A percentile compares a stretch with the other conserved stretches of the same genome.
phyloP scores from a whole-genome alignment of 352 stramenopile genomes.

The Achlya hypogyna region DNA sequence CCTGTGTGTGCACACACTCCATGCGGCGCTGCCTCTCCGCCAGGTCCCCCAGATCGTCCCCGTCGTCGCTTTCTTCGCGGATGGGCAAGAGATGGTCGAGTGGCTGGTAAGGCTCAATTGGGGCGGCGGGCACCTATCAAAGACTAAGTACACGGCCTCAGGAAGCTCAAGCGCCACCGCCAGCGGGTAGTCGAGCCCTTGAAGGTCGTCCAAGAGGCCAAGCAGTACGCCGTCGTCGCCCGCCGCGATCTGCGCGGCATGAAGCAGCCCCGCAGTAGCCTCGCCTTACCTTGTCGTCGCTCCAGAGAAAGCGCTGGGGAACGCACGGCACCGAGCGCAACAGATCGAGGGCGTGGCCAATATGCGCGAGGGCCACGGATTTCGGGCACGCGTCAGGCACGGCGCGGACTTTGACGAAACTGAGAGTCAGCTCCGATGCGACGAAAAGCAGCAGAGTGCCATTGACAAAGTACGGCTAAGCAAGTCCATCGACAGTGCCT shows the following conservation, averaged over 20 bases:
- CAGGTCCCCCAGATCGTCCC: too few relatives aligned
- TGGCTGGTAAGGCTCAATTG: not conserved
- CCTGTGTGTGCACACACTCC: not conserved
- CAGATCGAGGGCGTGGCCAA: not conserved
- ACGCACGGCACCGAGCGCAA: not conserved
- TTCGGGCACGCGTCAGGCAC: not conserved
- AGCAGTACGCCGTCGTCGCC: not conserved
- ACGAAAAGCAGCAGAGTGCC: not conserved
- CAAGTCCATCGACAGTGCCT: too few relatives aligned
- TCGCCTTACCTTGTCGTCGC: conserved; percentile 6
- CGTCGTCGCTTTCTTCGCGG: not conserved
- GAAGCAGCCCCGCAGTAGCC: not conserved
- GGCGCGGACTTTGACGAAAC: not conserved
- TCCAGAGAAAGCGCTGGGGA: conserved; percentile 7
- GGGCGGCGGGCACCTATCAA: not conserved
- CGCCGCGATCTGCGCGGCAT: not conserved
- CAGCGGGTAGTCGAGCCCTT: not conserved
- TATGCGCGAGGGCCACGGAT: not conserved
- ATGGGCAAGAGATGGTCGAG: not conserved
- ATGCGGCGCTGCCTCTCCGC: not conserved
- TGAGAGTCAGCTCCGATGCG: not conserved
- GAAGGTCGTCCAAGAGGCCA: not conserved
- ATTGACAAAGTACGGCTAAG: not conserved
- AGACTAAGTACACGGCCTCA: not conserved
- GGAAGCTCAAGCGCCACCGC: not conserved